Evolutionary conservation across 306 rosid species (phyloP), one percentile per base, ranked within the genome.

Genomic region (Arachis stenosperma): DNA sequence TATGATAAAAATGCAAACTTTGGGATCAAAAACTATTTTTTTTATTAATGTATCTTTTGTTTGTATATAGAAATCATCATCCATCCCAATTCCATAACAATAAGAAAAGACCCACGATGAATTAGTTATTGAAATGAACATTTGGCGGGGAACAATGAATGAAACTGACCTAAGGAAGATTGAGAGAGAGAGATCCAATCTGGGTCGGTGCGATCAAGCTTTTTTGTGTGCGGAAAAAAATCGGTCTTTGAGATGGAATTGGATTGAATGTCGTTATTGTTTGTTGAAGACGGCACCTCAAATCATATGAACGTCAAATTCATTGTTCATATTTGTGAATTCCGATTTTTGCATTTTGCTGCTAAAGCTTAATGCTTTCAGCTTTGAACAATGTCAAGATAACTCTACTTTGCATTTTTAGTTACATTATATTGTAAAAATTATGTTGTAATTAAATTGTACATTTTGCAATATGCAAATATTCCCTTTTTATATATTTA

Each of bases 111-210:
- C 37, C 41, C 11, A 29, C 3, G 50, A 36, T 47, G 39, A 10
- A 60, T 22, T 73, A 15, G 13, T 5, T 36, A 50, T 73, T 39
- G 53, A 51, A 40, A 48, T 46, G 6, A 48, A 10, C 54, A 12
- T 48, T n/a, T 48, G 54, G 13, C 6, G 3, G 54, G 54, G 54
- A 48, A 48, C 15, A 48, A 11, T 65, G 73, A 36, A 66, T 15
- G 11, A 47, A 74, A 73, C 52, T 29, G 22, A 80, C 87, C 85
- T 75, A 67, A 61, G 22, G 48, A 11, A 7, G 42, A 63, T 15
- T n/a, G n/a, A 17, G 65, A 41, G 30, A 33, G 40, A 66, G 43
- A 61, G 79, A 78, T 63, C 81, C 70, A 84, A 84, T 86, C 86
- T 36, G 69, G 70, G 75, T 48, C 55, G 27, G 44, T 6, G 59